Base-by-base conservation (phyloP, 495 filamentous ascomycete genomes). In the Lophiostoma macrostomum region DNA sequence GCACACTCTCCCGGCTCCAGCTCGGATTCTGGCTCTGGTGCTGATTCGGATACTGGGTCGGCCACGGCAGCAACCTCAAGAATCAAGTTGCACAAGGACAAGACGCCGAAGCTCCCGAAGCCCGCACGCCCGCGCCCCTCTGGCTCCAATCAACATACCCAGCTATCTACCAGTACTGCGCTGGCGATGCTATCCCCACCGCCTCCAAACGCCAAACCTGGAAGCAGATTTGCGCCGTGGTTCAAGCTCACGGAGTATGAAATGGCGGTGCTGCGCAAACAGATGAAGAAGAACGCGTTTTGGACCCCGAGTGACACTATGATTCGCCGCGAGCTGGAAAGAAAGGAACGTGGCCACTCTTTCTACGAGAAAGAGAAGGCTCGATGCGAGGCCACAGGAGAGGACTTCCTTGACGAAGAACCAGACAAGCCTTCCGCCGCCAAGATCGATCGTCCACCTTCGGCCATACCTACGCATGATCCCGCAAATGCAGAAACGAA, bases 211-310 rank as follows among this genome's bases (percentile, higher is more conserved):
- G 86, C 87, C 13, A 75, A 80, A 25, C 64, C 73, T 5, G 93
- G 93, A 14, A 89, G 86, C 61, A 73, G 80, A 50, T 81, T 91
- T 62, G 74, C 86, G 24, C 93, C 93, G 0, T 98, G 93, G 93
- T 76, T 91, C 55, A 85, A 89, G 45, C 77, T 98, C 31, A 96
- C 90, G 0, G 80, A 85, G 22, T 96, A 83, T 70, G 93, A 98
- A 61, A 89, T 98, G 72, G 91, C 89, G 3, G 84, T 83, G 42
- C 74, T 98, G 12, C 78, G 93, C 38, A 97, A 97, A 71, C 80
- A 88, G 44, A 98, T 98, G 93, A 98, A 98, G 74, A 98, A 98
- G 78, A 98, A 98, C 61, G 87, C 91, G 0, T 82, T 90, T 5
- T 98, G 93, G 93, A 84, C 84, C 30, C 93, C 93, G 0, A 95